Base-by-base conservation (phyloP, 2,329 filamentous ascomycete species). In the Sphaerostilbella broomeana region DNA sequence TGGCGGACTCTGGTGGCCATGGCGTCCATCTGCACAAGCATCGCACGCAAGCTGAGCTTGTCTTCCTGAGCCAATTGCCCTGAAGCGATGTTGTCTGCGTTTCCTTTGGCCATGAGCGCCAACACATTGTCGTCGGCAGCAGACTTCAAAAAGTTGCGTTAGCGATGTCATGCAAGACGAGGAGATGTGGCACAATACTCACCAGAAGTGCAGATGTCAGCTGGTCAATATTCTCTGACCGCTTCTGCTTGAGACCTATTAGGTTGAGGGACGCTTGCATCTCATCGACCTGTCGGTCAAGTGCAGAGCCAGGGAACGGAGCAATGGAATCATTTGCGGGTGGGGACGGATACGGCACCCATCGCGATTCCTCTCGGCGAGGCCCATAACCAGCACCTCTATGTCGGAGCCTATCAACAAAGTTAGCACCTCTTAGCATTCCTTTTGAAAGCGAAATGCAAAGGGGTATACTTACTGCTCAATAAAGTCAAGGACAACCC, bases 401-500 rank as follows among this genome's bases (percentile, higher is more conserved):
- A n/a, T 53, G 60, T 17, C 59, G 60, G 30, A 66, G 42, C 41
- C 63, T 66, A 19, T 19, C 5, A 16, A 20, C 5, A 20, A 16
- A 9, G 12, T 39, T 53, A 30, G 48, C 31, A 24, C 16, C 34
- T 12, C 8, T 12, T 20, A 15, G 8, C 9, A 29, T n/a, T 2
- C n/a, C 9, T 6, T 10, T n/a, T n/a, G n/a, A 11, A 11, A 18
- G 4, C 13, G 4, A 28, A 13, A 19, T 17, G 4, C 15, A 15
- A 19, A 12, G 17, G 20, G 13, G 18, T 2, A 11, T 17, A 65
- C 73, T 60, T 59, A 79, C 75, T 71, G 68, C 43, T 75, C 67
- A 34, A 94, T 77, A 58, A 95, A 88, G 55, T 87, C 80, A 10
- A 80, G 68, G 52, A 83, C 73, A 49, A 88, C 69, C 24, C 79